Conservation (phyloP, 2,329 filamentous ascomycete species). For the Albifimbria verrucaria region DNA sequence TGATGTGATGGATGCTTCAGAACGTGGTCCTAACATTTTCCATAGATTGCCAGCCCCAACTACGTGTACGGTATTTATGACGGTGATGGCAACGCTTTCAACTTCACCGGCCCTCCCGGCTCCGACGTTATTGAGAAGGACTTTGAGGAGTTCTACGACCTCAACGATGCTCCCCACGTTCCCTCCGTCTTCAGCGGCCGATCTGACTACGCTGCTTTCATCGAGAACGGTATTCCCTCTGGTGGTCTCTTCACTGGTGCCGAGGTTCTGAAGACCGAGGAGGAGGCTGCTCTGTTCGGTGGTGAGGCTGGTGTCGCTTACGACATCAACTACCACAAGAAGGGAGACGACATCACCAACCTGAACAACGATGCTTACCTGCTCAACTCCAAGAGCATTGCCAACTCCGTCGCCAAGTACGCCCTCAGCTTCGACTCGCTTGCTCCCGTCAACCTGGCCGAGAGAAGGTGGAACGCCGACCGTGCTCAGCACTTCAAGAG, state of each 20-base stretch:
- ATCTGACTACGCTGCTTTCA: slow-evolving; percentile 66
- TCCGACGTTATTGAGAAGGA: slow-evolving; percentile 58
- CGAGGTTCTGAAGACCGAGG: slow-evolving; percentile 59
- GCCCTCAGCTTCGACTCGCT: slow-evolving; percentile 34
- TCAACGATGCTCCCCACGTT: slow-evolving; percentile 47
- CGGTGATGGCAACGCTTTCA: slow-evolving; percentile 58
- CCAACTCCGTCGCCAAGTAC: slow-evolving; percentile 38
- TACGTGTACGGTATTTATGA: slow-evolving; percentile 55
- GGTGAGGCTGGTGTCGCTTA: slow-evolving; percentile 52
- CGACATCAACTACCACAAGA: slow-evolving; percentile 44
- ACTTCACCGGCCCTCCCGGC: slow-evolving; percentile 50
- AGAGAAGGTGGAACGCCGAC: slow-evolving; percentile 27
- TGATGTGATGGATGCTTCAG: no score
- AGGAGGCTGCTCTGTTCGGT: slow-evolving; percentile 58
- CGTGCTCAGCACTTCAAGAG: slow-evolving; percentile 24
- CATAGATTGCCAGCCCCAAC: slow-evolving; percentile 43
- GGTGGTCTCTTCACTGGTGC: slow-evolving; percentile 69
- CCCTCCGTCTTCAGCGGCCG: slow-evolving; percentile 63
- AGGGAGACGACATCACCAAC: slow-evolving; percentile 38
- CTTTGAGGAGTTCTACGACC: slow-evolving; percentile 53
- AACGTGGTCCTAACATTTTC: slow-evolving; percentile 4
- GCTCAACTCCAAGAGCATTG: slow-evolving; percentile 40
- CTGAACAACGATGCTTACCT: slow-evolving; percentile 40
- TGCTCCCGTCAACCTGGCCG: slow-evolving; percentile 20
- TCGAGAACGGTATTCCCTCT: slow-evolving; percentile 61